Evolutionary conservation across 257 asterid genomes (phyloP).

Genomic region (Solanum commersonii): DNA sequence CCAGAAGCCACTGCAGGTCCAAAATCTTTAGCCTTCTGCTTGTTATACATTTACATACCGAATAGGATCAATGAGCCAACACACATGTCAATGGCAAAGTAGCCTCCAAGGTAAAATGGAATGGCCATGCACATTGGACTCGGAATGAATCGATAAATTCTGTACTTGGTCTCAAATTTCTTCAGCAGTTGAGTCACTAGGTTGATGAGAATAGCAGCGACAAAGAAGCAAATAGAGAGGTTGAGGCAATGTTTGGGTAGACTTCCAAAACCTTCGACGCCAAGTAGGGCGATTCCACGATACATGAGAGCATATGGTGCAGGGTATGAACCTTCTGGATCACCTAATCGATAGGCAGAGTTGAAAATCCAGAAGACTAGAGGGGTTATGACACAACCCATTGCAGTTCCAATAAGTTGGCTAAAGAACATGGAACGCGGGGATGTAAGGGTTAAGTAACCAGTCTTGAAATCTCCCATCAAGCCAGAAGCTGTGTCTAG

Average conservation of each 20-base stretch:
- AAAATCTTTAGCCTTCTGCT: slow-evolving; percentile 21
- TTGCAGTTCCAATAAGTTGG: slow-evolving; percentile 24
- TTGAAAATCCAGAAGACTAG: slow-evolving; percentile 7
- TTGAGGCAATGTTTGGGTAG: slow-evolving; percentile 57
- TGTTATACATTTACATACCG: slow-evolving; percentile 24
- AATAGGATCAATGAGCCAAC: slow-evolving; percentile 55
- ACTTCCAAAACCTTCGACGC: slow-evolving; percentile 29
- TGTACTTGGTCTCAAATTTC: slow-evolving; percentile 26
- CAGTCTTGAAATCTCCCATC: slow-evolving; percentile 35
- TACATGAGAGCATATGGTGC: slow-evolving; percentile 29
- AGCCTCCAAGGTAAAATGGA: slow-evolving; percentile 58
- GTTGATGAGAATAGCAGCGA: slow-evolving; percentile 20
- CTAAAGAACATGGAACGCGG: slow-evolving; percentile 30
- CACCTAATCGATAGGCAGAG: neutral
- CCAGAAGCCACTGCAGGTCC: slow-evolving; percentile 70
- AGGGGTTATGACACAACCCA: slow-evolving; percentile 30
- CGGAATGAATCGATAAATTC: slow-evolving; percentile 41
- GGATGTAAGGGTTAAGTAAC: slow-evolving; percentile 27
- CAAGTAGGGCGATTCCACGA: slow-evolving; percentile 27
- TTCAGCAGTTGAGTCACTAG: slow-evolving; percentile 6
- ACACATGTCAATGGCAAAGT: slow-evolving; percentile 74
- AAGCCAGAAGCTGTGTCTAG: slow-evolving; percentile 22
- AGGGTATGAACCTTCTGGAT: slow-evolving; percentile 17
- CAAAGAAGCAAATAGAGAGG: slow-evolving; percentile 26
- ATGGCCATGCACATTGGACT: slow-evolving; percentile 83